These are phyloP conservation scores for Botryobasidium botryosum DNA, from an alignment of 768 basidiomycete species.

Conservation along the genomic window DNA sequence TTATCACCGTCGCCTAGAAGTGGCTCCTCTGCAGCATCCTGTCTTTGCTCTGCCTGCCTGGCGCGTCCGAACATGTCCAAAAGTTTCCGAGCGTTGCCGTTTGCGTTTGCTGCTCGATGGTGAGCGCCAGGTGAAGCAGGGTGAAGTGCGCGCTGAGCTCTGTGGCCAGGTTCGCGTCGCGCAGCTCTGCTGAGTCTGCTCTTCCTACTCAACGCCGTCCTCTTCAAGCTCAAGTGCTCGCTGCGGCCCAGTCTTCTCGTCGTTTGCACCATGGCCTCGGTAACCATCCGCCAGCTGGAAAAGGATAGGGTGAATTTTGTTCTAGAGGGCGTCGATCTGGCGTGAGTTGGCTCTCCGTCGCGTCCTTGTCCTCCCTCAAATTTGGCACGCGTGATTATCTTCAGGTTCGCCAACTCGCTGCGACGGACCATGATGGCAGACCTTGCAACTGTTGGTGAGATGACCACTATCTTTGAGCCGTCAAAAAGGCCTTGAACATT, in stretches of 20 bases:
- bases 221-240: neutral
- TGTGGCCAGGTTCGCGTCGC: no score
- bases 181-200: no score
- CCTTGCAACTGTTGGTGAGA: conserved; percentile 85
- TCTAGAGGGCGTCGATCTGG: conserved; percentile 89
- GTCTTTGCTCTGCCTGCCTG: no score
- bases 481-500: neutral
- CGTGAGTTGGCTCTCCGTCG: conserved; percentile 38
- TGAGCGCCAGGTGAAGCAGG: no score
- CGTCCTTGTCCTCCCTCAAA: neutral
- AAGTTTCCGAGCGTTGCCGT: no score
- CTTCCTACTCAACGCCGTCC: neutral
- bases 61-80: no score
- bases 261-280: no score
- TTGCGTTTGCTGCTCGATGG: no score
- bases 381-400: conserved; percentile 6
- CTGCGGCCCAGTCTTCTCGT: neutral
- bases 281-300: conserved; percentile 71
- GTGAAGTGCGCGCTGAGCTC: no score
- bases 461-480: neutral
- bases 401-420: conserved; percentile 84
- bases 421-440: conserved; percentile 92
- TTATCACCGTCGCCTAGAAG: neutral
- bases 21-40: no score
- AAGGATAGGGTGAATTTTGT: conserved; percentile 82